phyloP scores from a whole-genome alignment of 768 basidiomycete species.

The Melanogaster broomeanus region DNA sequence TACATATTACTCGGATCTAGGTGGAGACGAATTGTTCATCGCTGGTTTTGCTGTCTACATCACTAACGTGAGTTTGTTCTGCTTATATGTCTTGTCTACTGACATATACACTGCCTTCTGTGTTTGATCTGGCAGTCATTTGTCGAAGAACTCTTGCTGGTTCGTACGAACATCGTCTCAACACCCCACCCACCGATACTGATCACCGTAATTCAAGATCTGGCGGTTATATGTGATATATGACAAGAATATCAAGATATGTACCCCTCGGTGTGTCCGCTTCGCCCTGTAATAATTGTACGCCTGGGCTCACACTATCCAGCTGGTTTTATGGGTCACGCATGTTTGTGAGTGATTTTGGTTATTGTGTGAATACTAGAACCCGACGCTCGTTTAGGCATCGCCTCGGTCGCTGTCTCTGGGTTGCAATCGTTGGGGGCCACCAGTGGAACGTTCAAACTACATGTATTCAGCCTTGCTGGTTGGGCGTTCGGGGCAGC shows the following conservation, averaged over 20 bases:
- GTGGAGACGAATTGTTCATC: conserved; percentile 5
- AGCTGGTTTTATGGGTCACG: conserved; percentile 16
- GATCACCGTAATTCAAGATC: conserved; percentile 6
- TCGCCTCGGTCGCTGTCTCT: conserved; percentile 14
- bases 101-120: not conserved
- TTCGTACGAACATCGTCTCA: conserved; percentile 4
- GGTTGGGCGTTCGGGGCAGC: conserved; percentile 13
- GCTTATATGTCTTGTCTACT: not conserved
- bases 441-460: not conserved
- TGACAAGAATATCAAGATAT: conserved; percentile 7
- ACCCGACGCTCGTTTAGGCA: not conserved
- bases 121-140: conserved; percentile 9
- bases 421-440: conserved; percentile 14
- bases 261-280: conserved; percentile 18
- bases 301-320: not conserved
- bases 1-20: not conserved
- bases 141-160: conserved; percentile 16
- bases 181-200: too few species aligned
- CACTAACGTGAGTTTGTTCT: conserved; percentile 9
- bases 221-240: conserved; percentile 27
- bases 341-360: conserved; percentile 16
- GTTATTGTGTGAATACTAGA: not conserved
- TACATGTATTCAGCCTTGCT: not conserved
- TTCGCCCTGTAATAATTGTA: not conserved
- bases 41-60: conserved; percentile 15